Evolutionary conservation across 2,329 filamentous ascomycete species (phyloP).

Genomic region (Helicocarpus griseus): DNA sequence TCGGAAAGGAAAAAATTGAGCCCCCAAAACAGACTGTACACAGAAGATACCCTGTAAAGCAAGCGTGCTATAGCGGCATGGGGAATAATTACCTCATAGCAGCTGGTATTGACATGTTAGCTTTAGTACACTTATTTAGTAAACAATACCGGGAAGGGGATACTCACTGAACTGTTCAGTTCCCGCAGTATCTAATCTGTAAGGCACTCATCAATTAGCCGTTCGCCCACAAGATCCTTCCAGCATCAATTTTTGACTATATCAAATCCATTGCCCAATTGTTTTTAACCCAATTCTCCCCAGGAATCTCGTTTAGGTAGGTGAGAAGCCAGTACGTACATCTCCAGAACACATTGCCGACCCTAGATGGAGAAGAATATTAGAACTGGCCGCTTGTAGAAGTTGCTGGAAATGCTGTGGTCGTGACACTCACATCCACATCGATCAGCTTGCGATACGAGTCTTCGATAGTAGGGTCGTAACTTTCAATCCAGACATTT

Average conservation of each 20-base stretch:
- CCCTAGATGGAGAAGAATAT: constrained; percentile 44
- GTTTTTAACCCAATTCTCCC: not conserved
- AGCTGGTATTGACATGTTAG: constrained; percentile 27
- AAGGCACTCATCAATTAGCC: constrained; percentile 6
- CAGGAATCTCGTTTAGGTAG: not conserved
- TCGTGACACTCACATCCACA: constrained; percentile 62
- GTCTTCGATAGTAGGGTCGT: constrained; percentile 81
- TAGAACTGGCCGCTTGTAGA: not conserved
- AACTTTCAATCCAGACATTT: constrained; percentile 88
- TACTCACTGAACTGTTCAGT: constrained; percentile 84
- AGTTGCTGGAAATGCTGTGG: not conserved
- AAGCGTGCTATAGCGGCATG: not conserved
- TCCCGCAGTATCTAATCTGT: constrained; percentile 74
- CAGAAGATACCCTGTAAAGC: not conserved
- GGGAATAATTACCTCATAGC: constrained; percentile 44
- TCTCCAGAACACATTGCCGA: constrained; percentile 80
- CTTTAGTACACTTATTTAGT: not conserved
- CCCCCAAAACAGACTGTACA: not conserved
- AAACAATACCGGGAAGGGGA: not conserved
- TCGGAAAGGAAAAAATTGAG: not conserved
- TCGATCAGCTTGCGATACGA: constrained; percentile 82
- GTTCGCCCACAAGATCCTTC: not conserved
- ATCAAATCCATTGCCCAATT: not conserved
- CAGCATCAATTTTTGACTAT: not conserved
- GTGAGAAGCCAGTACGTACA: constrained; percentile 46